Evolutionary conservation across 805 yeast genomes (phyloP), one percentile per base, ranked within the genome.

Genomic region (Scheffersomyces stipitis): DNA sequence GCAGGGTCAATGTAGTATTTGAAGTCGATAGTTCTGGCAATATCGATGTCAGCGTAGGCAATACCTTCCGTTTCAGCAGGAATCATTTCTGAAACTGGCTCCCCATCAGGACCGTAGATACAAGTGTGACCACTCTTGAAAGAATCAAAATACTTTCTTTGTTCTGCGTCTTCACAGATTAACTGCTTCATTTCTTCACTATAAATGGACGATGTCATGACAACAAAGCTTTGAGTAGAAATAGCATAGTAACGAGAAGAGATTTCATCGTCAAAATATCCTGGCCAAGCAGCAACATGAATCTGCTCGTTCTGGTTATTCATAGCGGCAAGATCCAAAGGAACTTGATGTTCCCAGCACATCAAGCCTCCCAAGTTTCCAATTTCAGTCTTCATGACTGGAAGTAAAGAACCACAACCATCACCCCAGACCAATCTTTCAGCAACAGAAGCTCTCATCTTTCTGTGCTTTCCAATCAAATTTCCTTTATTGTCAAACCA

Each of bases 241-340:
- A 26, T 17, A 26, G 32, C 26, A 24, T 41, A 41, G 13, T 34
- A n/a, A 17, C 38, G 34, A 4, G 45, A 36, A 12, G 30, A 14
- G 30, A 27, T 27, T 9, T 14, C 30, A 15, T 27, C 30, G 17
- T 27, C 17, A 15, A 27, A 27, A 17, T 33, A 20, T 20, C 24
- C 24, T 20, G 24, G 24, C 24, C 24, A 20, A 20, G 24, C 24
- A 20, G 24, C 24, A 20, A 20, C 24, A 10, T 20, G 24, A 20
- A 20, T 20, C 10, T 20, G 24, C 24, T 20, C 24, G 24, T 20
- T 20, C 24, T 20, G 24, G 24, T 20, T 20, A 10, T 20, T 20
- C 24, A 20, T 20, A 20, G 24, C 24, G 10, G 24, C 24, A 20
- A 20, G 24, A 10, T 20, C 24, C 24, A 20, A 20, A 7, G 24